Base-by-base conservation (phyloP, 176 grass and related monocot species). In the Triticum monococcum region DNA sequence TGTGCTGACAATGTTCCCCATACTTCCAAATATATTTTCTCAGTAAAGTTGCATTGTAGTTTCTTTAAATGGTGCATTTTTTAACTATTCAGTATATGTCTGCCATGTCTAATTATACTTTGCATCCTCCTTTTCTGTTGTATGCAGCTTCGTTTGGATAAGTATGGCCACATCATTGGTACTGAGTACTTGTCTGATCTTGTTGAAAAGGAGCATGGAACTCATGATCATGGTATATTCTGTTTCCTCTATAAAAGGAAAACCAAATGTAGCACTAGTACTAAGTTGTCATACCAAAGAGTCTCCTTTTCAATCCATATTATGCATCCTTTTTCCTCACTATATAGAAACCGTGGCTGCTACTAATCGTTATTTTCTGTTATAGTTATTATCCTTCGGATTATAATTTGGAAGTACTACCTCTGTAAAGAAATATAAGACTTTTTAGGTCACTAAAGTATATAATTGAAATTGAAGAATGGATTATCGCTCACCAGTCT, bases 131-230 rank as follows among this genome's bases (percentile, higher is more conserved):
- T 86, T 84, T 81, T 61, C 68, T 82, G 75, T 0, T 16, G 36
- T 77, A 80, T 96, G 59, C 88, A 99, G 97, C 90, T 99, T 83
- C 97, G 92, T 43, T 85, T 96, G 88, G 87, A 68, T 73, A 96
- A 65, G 67, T 82, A 94, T 79, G 94, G 97, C 11, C 82, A 87
- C 73, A 91, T 96, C 83, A 96, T 90, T 62, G 97, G 90, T 86
- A 94, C 92, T 26, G 94, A 99, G 78, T 99, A 91, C 79, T 87
- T 99, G 71, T 94, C 94, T 68, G 97, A 99, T 84, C 88, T 99
- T 52, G 97, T 99, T 90, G 97, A 99, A 87, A 98, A 98, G 85
- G 94, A 85, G 68, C 86, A 98, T 72, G 85, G 87, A 38, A 67
- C 67, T 78, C 93, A 93, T 61, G 81, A 91, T 32, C 94, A 98